A percentile compares a stretch with the other conserved stretches of the same genome.
Evolutionary conservation across 768 basidiomycete species (phyloP).

Genomic region (Hypholoma sublateritium): DNA sequence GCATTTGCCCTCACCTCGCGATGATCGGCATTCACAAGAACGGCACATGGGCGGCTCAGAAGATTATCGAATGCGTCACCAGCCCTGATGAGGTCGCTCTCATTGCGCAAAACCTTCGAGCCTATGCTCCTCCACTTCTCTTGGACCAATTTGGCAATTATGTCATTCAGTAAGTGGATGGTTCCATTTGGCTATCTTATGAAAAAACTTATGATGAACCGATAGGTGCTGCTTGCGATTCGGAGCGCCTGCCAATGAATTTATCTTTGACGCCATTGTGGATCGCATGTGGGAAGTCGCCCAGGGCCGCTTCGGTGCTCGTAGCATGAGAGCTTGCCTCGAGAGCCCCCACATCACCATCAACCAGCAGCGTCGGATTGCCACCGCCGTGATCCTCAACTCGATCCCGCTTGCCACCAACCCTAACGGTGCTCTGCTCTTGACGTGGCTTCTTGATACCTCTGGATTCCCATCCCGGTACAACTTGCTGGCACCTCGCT

Average conservation of each 20-base stretch:
- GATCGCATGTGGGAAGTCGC: slow-evolving; percentile 99
- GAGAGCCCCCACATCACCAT: slow-evolving; percentile 86
- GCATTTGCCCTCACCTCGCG: slow-evolving; percentile 90
- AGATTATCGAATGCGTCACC: slow-evolving; percentile 94
- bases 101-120: slow-evolving; percentile 82
- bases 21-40: slow-evolving; percentile 99
- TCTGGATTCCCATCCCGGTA: slow-evolving; percentile 96
- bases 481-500: slow-evolving; percentile 89
- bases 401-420: slow-evolving; percentile 97
- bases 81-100: slow-evolving; percentile 83
- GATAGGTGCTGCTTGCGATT: slow-evolving; percentile 87
- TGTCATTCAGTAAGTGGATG: slow-evolving; percentile 75
- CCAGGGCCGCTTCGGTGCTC: slow-evolving; percentile 95
- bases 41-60: slow-evolving; percentile 99
- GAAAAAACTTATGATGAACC: neutral
- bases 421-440: slow-evolving; percentile 91
- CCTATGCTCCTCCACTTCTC: slow-evolving; percentile 91
- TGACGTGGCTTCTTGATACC: slow-evolving; percentile 96
- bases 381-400: slow-evolving; percentile 92
- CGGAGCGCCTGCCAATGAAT: slow-evolving; percentile 85
- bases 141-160: slow-evolving; percentile 95
- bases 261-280: slow-evolving; percentile 96
- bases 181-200: neutral
- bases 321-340: slow-evolving; percentile 95
- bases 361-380: slow-evolving; percentile 93